These are phyloP conservation scores for Arthrobotrys sphaeroides DNA, from an alignment of 2,329 filamentous ascomycete genomes.

Conservation along the genomic window DNA sequence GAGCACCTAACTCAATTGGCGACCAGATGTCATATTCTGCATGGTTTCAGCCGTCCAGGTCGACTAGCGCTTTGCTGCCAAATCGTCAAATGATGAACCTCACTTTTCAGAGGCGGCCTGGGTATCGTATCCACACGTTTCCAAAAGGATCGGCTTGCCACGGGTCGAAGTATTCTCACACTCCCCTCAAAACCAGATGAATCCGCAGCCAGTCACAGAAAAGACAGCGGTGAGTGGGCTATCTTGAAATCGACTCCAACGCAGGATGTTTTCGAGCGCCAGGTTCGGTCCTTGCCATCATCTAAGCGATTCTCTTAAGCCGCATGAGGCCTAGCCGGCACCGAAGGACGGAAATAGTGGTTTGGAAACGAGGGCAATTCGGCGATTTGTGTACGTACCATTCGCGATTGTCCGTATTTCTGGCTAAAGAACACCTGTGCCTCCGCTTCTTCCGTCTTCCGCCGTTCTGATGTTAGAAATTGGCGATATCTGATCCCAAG, in stretches of 20 bases:
- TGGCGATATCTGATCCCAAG: slow-evolving; percentile 29
- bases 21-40: slow-evolving; percentile 14
- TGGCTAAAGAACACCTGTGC: background rate
- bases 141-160: slow-evolving; percentile 45
- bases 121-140: slow-evolving; percentile 24
- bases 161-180: slow-evolving; percentile 9
- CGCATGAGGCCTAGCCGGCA: slow-evolving; percentile 17
- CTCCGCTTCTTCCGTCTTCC: background rate
- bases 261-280: slow-evolving; percentile 19
- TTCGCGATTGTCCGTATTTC: background rate
- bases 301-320: slow-evolving; percentile 31
- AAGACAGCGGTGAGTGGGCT: slow-evolving; percentile 22
- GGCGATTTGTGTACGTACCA: slow-evolving; percentile 2
- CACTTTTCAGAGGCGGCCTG: slow-evolving; percentile 17
- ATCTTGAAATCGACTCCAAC: slow-evolving; percentile 27
- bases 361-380: slow-evolving; percentile 20
- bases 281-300: slow-evolving; percentile 25
- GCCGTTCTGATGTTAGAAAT: background rate
- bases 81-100: slow-evolving; percentile 34
- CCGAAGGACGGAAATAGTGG: slow-evolving; percentile 8
- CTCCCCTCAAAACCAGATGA: slow-evolving; percentile 14
- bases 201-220: slow-evolving; percentile 18
- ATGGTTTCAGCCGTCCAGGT: slow-evolving; percentile 45
- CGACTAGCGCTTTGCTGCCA: slow-evolving; percentile 32
- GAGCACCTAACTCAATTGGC: slow-evolving; percentile 26